A percentile compares a stretch with the other conserved stretches of the same genome.
These are phyloP conservation scores for Cochlearia excelsa DNA, from an alignment of 345 rosid species.

Conservation along the genomic window DNA sequence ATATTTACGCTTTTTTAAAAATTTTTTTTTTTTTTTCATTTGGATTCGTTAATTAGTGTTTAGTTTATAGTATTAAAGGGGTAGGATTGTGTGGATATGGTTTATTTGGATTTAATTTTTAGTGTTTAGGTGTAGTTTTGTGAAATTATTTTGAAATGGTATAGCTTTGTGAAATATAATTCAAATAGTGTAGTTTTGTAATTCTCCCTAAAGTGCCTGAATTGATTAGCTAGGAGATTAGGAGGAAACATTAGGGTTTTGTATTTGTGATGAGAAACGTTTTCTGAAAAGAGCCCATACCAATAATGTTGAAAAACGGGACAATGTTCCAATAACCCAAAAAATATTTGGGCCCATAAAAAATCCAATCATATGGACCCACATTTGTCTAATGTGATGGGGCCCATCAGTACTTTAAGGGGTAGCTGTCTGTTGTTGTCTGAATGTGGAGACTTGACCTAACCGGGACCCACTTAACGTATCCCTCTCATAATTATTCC, in stretches of 20 bases:
- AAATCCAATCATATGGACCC: slow-evolving; percentile 27
- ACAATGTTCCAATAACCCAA: slow-evolving; percentile 25
- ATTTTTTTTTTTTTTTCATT: too few species aligned
- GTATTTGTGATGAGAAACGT: slow-evolving; percentile 5
- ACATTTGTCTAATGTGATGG: slow-evolving; percentile 17
- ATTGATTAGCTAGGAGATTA: too few species aligned
- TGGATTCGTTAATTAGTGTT: too few species aligned
- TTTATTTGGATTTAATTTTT: too few species aligned
- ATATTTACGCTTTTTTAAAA: too few species aligned
- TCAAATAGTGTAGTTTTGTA: too few species aligned
- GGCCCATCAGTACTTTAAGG: slow-evolving; percentile 26
- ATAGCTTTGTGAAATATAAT: too few species aligned
- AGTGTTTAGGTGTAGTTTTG: too few species aligned
- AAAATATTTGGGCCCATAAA: slow-evolving; percentile 24
- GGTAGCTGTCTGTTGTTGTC: slow-evolving; percentile 28
- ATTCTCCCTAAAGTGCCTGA: too few species aligned
- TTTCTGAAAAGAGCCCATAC: slow-evolving; percentile 12
- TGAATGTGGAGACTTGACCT: slow-evolving; percentile 39
- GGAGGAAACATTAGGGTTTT: not conserved
- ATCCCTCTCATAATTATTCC: slow-evolving; percentile 28
- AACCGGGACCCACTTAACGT: slow-evolving; percentile 21
- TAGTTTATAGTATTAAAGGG: too few species aligned
- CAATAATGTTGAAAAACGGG: slow-evolving; percentile 21
- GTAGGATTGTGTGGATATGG: too few species aligned
- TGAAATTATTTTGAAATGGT: too few species aligned